Evolutionary conservation across 345 rosid genomes (phyloP), one percentile per base, ranked within the genome.

Genomic region (Sisymbrium irio): DNA sequence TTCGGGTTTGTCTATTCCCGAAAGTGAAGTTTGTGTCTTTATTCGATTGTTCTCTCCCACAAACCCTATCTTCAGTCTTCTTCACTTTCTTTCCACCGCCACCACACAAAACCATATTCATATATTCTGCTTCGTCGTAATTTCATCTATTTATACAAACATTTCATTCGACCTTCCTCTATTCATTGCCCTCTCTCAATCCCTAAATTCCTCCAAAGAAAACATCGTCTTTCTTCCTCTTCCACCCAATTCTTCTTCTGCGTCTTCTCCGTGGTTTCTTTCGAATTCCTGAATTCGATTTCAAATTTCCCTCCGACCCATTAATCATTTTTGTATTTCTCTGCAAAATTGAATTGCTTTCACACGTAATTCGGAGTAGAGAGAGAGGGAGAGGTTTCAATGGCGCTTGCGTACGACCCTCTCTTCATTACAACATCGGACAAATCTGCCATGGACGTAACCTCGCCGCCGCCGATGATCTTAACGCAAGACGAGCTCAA

Each of bases 401-500:
- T 87, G 92, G 83, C 92, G 3, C 78, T 84, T 51, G 78, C 87
- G 10, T 84, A 65, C 18, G 76, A 77, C 30, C 80, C 81, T 51
- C 85, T 73, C 61, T 72, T 81, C 58, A 36, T 85, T 32, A 17
- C 83, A 5, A 17, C 83, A 5, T 78, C 85, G 3, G 82, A 81
- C 0, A 78, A 69, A 18, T 7, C 79, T n/a, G 2, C 79, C 39
- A 73, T 84, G 78, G 90, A 82, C 6, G 22, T 75, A 0, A 17
- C 71, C 49, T 59, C 79, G 12, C 67, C 85, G 1, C 79, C 83
- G 0, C 71, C 80, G 0, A 74, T 79, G 18, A 42, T 74, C 9
- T 77, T 86, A 44, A 81, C 91, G 68, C 96, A 89, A 57, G 96
- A 92, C 78, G 90, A 89, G 25, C 92, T 92, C 45, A 92, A 92